phyloP scores from a whole-genome alignment of 2,329 filamentous ascomycete genomes.

The Botrytis hyacinthi region DNA sequence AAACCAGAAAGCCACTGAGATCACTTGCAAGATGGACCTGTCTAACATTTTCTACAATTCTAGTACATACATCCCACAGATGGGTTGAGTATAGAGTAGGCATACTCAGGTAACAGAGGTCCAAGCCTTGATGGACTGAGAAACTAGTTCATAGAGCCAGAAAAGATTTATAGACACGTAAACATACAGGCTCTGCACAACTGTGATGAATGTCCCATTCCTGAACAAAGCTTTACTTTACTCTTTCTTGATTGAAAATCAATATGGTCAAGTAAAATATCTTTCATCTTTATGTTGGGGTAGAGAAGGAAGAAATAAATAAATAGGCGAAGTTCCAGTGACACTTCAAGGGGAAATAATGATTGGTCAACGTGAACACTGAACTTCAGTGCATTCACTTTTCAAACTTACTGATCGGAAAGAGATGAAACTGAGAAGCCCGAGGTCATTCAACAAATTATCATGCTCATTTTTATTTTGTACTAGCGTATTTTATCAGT shows the following conservation, averaged over 20 bases:
- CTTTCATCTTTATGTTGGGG: neutral
- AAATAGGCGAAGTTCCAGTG: neutral
- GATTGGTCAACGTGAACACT: neutral
- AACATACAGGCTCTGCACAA: neutral
- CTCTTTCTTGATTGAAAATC: neutral
- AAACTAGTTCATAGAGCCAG: neutral
- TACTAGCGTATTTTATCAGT: neutral
- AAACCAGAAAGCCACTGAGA: neutral
- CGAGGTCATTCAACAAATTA: neutral
- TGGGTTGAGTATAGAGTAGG: neutral
- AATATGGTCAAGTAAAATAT: neutral
- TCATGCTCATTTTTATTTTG: neutral
- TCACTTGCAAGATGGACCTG: neutral
- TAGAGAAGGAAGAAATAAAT: neutral
- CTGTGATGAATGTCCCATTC: neutral
- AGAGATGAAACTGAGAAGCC: neutral
- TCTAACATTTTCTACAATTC: neutral
- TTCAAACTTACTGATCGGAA: neutral
- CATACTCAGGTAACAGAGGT: neutral
- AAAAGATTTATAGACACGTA: neutral
- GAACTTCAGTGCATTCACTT: neutral
- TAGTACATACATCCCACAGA: neutral
- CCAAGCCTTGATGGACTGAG: neutral
- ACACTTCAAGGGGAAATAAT: neutral
- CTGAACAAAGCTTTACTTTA: neutral